Conservation (phyloP, 768 basidiomycete species). For the Trichaptum fuscoviolaceum region DNA sequence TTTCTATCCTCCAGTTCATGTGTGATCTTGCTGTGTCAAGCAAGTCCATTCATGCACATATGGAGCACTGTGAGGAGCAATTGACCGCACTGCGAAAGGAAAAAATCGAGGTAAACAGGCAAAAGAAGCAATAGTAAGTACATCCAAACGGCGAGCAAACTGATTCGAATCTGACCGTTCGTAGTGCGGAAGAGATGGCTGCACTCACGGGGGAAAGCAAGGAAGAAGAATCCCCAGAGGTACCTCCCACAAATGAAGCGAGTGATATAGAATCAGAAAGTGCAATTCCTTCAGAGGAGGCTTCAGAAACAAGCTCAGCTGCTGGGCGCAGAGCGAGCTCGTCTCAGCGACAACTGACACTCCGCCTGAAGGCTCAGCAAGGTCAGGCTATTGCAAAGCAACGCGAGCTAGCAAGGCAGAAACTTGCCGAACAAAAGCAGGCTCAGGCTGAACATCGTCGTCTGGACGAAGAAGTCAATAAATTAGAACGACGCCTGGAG, state of each 20-base stretch:
- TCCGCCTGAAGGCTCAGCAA: conserved; percentile 48
- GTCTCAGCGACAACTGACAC: conserved; percentile 45
- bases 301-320: conserved; percentile 54
- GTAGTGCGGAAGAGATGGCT: conserved; percentile 71
- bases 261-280: conserved; percentile 64
- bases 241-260: conserved; percentile 27
- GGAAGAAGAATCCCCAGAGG: conserved; percentile 36
- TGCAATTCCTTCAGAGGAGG: conserved; percentile 53
- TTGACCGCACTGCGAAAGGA: conserved; percentile 92
- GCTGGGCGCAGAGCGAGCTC: conserved; percentile 34
- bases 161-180: conserved; percentile 12
- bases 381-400: conserved; percentile 67
- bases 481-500: conserved; percentile 74
- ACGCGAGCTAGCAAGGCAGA: conserved; percentile 71
- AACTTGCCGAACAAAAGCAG: conserved; percentile 75
- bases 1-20: conserved; percentile 83
- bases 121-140: conserved; percentile 83
- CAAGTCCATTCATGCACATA: conserved; percentile 79
- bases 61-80: conserved; percentile 87
- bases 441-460: conserved; percentile 78
- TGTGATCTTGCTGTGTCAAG: conserved; percentile 87
- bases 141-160: conserved; percentile 4
- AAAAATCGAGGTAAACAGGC: conserved; percentile 90
- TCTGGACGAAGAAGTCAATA: conserved; percentile 84
- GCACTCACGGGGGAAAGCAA: conserved; percentile 49